phyloP scores from a whole-genome alignment of 1,284 basidiomycete genomes.

The Fistulinella staudtii region DNA sequence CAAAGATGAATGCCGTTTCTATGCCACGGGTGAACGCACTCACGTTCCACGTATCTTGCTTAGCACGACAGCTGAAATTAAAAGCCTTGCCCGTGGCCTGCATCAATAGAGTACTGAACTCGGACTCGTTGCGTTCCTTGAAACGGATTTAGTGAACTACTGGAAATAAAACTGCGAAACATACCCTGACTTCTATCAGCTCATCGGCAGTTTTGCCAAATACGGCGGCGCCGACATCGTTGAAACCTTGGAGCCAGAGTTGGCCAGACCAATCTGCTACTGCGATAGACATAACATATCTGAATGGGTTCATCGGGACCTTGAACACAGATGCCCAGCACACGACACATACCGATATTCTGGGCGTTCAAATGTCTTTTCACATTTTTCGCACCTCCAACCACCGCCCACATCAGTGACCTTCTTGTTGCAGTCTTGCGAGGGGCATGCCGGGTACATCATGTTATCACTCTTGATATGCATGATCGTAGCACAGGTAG shows the following conservation, averaged over 20 bases:
- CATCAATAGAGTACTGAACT: conserved; percentile 62
- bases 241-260: conserved; percentile 94
- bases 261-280: conserved; percentile 88
- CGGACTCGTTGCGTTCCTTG: conserved; percentile 63
- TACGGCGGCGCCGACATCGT: conserved; percentile 80
- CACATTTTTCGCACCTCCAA: conserved; percentile 96
- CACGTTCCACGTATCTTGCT: conserved; percentile 84
- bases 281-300: conserved; percentile 88
- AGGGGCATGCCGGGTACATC: conserved; percentile 88
- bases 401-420: conserved; percentile 64
- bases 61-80: conserved; percentile 86
- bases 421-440: conserved; percentile 88
- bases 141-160: not conserved
- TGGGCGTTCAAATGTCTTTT: conserved; percentile 68
- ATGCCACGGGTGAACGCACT: conserved; percentile 27
- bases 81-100: conserved; percentile 68
- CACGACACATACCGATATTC: conserved; percentile 68
- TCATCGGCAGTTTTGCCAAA: conserved; percentile 84
- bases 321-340: not conserved
- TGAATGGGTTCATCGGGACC: conserved; percentile 30
- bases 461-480: conserved; percentile 88
- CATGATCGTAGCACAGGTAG: conserved; percentile 79
- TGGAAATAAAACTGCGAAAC: not conserved
- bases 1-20: conserved; percentile 4
- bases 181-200: conserved; percentile 64